Percentiles rank a stretch among this genome's conserved stretches.
These are phyloP conservation scores for Kurtzmaniella quercitrusa DNA, from an alignment of 1,139 yeast genomes.

Conservation along the genomic window DNA sequence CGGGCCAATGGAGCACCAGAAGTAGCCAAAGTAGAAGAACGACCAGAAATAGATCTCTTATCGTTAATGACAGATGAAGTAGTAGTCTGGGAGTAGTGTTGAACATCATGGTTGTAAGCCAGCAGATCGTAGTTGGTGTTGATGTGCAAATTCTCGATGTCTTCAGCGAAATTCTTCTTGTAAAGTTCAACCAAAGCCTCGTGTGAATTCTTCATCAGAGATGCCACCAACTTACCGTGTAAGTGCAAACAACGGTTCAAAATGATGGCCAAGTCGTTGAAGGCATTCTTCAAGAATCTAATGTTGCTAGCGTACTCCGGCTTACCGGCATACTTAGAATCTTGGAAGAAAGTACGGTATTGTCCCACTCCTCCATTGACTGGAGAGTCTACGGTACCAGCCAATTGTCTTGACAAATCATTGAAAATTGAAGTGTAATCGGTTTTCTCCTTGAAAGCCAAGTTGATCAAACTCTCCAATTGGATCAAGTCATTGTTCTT, in stretches of 20 bases:
- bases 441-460: constrained; percentile 51
- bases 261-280: constrained; percentile 64
- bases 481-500: constrained; percentile 73
- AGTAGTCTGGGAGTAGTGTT: constrained; percentile 14
- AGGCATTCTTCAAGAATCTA: constrained; percentile 52
- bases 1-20: constrained; percentile 25
- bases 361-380: constrained; percentile 91
- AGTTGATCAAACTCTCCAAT: constrained; percentile 59
- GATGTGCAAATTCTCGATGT: constrained; percentile 44
- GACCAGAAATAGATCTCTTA: constrained; percentile 16
- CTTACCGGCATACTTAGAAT: constrained; percentile 32
- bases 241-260: constrained; percentile 64
- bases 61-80: constrained; percentile 11
- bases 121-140: constrained; percentile 29
- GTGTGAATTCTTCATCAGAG: constrained; percentile 58
- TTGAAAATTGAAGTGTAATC: constrained; percentile 50
- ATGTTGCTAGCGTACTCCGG: constrained; percentile 45
- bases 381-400: constrained; percentile 91
- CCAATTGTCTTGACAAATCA: constrained; percentile 70
- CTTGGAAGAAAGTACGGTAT: constrained; percentile 64
- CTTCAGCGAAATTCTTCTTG: constrained; percentile 64
- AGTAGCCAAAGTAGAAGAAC: constrained; percentile 9
- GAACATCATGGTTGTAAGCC: constrained; percentile 21
- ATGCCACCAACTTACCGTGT: constrained; percentile 66
- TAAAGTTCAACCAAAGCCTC: constrained; percentile 61